A percentile compares a stretch with the other conserved stretches of the same genome.
These are phyloP conservation scores for Mycena rebaudengoi DNA, from an alignment of 768 basidiomycete species.

Conservation along the genomic window DNA sequence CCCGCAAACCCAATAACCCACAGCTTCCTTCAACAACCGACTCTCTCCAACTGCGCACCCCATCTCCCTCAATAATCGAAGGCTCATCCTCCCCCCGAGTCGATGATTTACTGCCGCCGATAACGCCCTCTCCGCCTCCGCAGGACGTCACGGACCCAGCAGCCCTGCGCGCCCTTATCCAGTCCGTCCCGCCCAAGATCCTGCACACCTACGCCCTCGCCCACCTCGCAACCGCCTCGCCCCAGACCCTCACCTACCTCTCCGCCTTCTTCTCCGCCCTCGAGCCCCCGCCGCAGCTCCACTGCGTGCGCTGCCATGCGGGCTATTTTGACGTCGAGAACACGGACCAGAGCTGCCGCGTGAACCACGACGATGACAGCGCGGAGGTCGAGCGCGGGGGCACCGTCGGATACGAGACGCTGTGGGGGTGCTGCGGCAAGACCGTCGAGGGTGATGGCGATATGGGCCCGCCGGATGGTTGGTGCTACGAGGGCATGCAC, in stretches of 20 bases:
- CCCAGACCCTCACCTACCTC: conserved; percentile 54
- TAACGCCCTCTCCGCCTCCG: conserved; percentile 45
- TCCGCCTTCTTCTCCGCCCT: conserved; percentile 69
- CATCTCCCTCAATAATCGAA: conserved; percentile 58
- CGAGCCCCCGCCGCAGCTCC: conserved; percentile 70
- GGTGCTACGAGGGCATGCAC: conserved; percentile 88
- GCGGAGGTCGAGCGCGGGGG: conserved; percentile 72
- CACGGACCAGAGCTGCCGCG: conserved; percentile 70
- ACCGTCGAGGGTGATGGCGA: conserved; percentile 81
- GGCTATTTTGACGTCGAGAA: conserved; percentile 78
- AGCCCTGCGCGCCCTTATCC: conserved; percentile 59
- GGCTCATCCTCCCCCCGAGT: conserved; percentile 34
- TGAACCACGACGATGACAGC: conserved; percentile 84
- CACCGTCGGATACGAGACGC: conserved; percentile 57
- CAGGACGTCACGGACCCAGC: conserved; percentile 46
- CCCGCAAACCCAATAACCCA: conserved; percentile 36
- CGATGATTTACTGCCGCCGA: conserved; percentile 46
- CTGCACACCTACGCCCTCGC: conserved; percentile 69
- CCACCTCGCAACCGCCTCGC: conserved; percentile 50
- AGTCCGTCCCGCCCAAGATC: conserved; percentile 70
- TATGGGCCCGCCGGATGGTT: conserved; percentile 85
- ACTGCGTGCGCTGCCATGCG: conserved; percentile 81
- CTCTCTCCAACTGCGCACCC: conserved; percentile 56
- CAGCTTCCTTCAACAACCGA: conserved; percentile 13
- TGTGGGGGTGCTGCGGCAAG: conserved; percentile 79